Conservation (phyloP, 768 basidiomycete species). For the Agaricus subrufescens region DNA sequence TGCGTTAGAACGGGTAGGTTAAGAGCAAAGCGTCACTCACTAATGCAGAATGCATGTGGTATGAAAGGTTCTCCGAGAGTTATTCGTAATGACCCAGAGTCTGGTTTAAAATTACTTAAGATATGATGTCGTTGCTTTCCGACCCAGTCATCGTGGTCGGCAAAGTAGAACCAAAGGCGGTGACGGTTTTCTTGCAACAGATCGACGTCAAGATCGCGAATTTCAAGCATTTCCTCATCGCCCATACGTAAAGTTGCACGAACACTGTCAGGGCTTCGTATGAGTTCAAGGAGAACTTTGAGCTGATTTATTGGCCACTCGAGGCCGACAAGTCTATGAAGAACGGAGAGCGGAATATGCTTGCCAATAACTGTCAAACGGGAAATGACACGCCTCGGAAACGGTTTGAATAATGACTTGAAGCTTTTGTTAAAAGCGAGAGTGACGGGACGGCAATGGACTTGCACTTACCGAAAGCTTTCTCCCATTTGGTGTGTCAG, state of each 20-base stretch:
- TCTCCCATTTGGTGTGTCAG: slow-evolving; percentile 58
- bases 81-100: slow-evolving; percentile 27
- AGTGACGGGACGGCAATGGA: background rate
- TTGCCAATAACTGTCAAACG: slow-evolving; percentile 39
- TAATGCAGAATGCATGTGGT: slow-evolving; percentile 73
- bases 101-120: slow-evolving; percentile 32
- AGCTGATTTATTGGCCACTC: slow-evolving; percentile 48
- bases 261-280: slow-evolving; percentile 48
- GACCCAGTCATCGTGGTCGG: slow-evolving; percentile 64
- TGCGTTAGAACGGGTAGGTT: background rate
- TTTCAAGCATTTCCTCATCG: slow-evolving; percentile 61
- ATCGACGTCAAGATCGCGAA: slow-evolving; percentile 45
- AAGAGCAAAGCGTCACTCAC: slow-evolving; percentile 31
- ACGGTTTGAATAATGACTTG: slow-evolving; percentile 42
- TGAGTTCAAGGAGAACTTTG: slow-evolving; percentile 39
- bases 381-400: slow-evolving; percentile 36
- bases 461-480: slow-evolving; percentile 45
- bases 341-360: slow-evolving; percentile 31
- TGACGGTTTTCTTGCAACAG: slow-evolving; percentile 36
- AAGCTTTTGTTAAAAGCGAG: background rate
- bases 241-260: slow-evolving; percentile 57
- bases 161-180: slow-evolving; percentile 52
- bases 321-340: slow-evolving; percentile 38
- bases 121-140: slow-evolving; percentile 47
- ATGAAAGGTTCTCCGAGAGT: slow-evolving; percentile 43